Conservation (phyloP, 257 asterid species). For the Penstemon eatonii region DNA sequence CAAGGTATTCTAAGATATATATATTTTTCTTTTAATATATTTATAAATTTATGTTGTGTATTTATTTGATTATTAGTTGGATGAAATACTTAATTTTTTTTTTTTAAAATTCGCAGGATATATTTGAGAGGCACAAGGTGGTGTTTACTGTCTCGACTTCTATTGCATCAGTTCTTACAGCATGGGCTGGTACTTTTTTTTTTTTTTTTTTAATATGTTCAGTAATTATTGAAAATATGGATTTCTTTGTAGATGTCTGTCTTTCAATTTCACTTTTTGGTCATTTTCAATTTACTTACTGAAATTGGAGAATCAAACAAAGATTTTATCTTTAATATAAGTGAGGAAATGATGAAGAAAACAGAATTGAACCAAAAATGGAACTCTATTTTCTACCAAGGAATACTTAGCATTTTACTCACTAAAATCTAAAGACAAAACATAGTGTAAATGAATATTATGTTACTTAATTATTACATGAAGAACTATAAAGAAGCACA, state of each 20-base stretch:
- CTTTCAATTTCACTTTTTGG: background rate
- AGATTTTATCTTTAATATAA: too few relatives aligned
- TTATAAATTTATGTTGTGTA: background rate
- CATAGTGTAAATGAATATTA: too few relatives aligned
- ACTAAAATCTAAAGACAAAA: too few relatives aligned
- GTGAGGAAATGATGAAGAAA: too few relatives aligned
- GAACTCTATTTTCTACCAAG: too few relatives aligned
- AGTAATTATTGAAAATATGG: background rate
- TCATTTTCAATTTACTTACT: too few relatives aligned
- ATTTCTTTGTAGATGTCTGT: background rate
- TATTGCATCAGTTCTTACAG: conserved; percentile 81
- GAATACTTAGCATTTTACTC: too few relatives aligned
- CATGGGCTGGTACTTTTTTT: conserved; percentile 63
- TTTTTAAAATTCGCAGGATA: conserved; percentile 49
- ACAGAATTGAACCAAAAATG: too few relatives aligned
- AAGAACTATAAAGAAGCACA: too few relatives aligned
- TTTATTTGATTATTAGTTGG: conserved; percentile 11
- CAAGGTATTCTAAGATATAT: conserved; percentile 44
- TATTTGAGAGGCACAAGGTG: conserved; percentile 86
- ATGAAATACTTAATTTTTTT: background rate
- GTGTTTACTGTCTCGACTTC: conserved; percentile 83
- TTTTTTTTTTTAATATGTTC: background rate
- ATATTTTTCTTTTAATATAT: background rate
- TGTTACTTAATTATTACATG: too few relatives aligned
- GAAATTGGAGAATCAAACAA: too few relatives aligned